Evolutionary conservation across 1,284 basidiomycete species (phyloP), one percentile per base, ranked within the genome.

Genomic region (Anthracocystis walkeri): DNA sequence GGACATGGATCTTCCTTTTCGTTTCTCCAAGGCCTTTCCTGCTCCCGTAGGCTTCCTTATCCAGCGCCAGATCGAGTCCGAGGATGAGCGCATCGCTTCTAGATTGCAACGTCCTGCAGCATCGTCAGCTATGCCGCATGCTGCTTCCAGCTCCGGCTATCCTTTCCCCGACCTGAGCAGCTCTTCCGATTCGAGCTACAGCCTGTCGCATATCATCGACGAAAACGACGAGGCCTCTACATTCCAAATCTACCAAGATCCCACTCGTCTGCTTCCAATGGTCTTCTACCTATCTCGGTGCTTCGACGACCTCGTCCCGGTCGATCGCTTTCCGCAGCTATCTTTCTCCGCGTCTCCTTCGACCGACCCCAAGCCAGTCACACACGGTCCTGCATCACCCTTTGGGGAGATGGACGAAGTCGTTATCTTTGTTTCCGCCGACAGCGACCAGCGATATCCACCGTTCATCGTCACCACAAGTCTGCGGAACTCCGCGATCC

Each of bases 251-350:
- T 52, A 54, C n/a, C 65, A 66, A 2, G 48, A 55, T 23, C 49
- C 64, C 1, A 27, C 65, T 4, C 57, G 55, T 7, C 59, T 74
- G 3, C 42, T 79, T 8, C 75, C 82, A 1, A 73, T 67, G 50
- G 79, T 78, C 38, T 82, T 80, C 59, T 81, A 80, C 45, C 65
- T 84, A 5, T 68, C 77, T 1, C 61, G 77, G 23, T 74, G 70
- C 48, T 75, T 80, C 41, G 79, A 82, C 46, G 78, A 83, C 20
- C 58, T 78, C 5, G 72, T 67, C 4, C 75, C 72, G 4, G 75
- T 81, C 4, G 73, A 75, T 38, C 67, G 68, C 48, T 75, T 65
- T 23, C 65, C 68, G 2, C 73, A 75, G 45, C 48, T 75, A 2
- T 71, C 73, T 18, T 49, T 38, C 52, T 45, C 57, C 10, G 27